A percentile compares a stretch with the other conserved stretches of the same genome.
phyloP scores from a whole-genome alignment of 148 eudicot genomes.

The Chenopodium formosanum region DNA sequence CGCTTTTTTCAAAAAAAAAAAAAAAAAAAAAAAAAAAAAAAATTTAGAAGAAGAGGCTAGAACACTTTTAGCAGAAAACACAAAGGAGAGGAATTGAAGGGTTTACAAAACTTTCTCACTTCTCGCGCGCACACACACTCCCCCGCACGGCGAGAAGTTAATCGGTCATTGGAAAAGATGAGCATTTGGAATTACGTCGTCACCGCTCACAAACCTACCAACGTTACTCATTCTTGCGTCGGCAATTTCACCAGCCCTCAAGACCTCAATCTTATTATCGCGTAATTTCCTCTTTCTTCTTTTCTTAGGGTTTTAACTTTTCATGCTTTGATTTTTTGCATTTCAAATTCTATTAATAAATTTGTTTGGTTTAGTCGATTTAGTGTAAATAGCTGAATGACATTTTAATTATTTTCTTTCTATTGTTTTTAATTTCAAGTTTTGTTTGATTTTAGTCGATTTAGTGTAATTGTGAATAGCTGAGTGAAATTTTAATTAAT shows the following conservation, averaged over 20 bases:
- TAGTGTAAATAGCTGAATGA: too few species aligned
- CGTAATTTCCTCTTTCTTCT: slow-evolving; percentile 42
- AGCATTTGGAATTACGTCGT: slow-evolving; percentile 91
- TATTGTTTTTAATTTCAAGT: too few species aligned
- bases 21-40: too few species aligned
- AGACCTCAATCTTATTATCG: slow-evolving; percentile 86
- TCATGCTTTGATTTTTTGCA: too few species aligned
- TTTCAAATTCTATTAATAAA: neutral
- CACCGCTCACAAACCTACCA: slow-evolving; percentile 97
- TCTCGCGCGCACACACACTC: too few species aligned
- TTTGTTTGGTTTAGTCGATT: too few species aligned
- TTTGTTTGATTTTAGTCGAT: neutral
- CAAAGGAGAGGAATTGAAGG: too few species aligned
- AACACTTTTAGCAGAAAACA: too few species aligned
- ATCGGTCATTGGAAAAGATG: slow-evolving; percentile 32
- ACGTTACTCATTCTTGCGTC: slow-evolving; percentile 92
- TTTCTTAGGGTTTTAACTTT: neutral
- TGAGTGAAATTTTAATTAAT: neutral
- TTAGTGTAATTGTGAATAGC: neutral
- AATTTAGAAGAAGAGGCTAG: too few species aligned
- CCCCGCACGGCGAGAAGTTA: neutral
- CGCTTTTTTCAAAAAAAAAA: too few species aligned
- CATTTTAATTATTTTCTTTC: too few species aligned
- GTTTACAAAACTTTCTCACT: too few species aligned
- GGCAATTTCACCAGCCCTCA: slow-evolving; percentile 91